These are phyloP conservation scores for Suillus clintonianus DNA, from an alignment of 768 basidiomycete species.

Conservation along the genomic window DNA sequence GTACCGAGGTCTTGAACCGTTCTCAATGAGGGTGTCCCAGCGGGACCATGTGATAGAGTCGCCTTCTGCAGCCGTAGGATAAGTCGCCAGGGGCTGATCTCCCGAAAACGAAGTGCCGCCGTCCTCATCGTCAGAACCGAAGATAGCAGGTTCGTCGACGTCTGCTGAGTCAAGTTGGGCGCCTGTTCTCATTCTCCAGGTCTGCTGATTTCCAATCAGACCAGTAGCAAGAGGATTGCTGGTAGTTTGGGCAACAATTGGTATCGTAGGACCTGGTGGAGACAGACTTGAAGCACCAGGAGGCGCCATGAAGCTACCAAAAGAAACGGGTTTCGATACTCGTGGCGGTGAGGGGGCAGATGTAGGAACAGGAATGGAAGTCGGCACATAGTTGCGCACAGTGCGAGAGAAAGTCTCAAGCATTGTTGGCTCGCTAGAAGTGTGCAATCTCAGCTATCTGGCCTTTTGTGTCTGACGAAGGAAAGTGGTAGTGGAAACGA, in stretches of 20 bases:
- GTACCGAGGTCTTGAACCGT: constrained; percentile 20
- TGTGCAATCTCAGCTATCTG: constrained; percentile 15
- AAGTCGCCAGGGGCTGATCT: constrained; percentile 21
- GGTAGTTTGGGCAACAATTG: not conserved
- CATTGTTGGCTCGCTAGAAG: constrained; percentile 47
- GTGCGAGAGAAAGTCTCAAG: constrained; percentile 55
- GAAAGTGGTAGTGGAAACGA: not conserved
- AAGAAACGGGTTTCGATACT: constrained; percentile 50
- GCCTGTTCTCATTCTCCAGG: constrained; percentile 6
- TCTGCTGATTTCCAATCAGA: constrained; percentile 9
- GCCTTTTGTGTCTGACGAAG: not conserved
- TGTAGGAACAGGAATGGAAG: constrained; percentile 49
- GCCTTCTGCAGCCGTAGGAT: constrained; percentile 32
- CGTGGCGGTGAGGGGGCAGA: constrained; percentile 50
- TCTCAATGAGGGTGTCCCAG: constrained; percentile 30
- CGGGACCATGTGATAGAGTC: constrained; percentile 35
- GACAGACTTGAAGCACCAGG: constrained; percentile 14
- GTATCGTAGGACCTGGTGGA: constrained; percentile 8
- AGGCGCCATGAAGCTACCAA: constrained; percentile 44
- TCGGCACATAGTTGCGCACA: constrained; percentile 55
- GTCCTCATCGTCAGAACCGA: constrained; percentile 28
- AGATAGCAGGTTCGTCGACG: constrained; percentile 3
- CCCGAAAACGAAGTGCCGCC: constrained; percentile 1
- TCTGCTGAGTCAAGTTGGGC: constrained; percentile 16
- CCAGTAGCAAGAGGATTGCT: not conserved